A percentile compares a stretch with the other conserved stretches of the same genome.
phyloP scores from a whole-genome alignment of 148 eudicot species.

The Tetragonia tetragonoides region DNA sequence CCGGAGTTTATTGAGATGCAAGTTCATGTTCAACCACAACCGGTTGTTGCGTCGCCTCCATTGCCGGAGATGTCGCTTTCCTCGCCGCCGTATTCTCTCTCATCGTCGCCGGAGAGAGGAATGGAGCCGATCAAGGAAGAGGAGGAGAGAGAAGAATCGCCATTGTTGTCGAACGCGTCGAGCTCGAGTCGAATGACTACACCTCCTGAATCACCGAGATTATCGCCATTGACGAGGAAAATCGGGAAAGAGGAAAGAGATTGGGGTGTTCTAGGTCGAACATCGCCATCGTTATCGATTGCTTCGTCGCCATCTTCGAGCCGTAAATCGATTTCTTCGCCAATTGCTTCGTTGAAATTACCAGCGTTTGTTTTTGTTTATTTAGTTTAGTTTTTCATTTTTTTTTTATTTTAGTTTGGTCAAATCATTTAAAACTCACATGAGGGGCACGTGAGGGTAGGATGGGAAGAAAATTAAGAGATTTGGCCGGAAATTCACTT shows the following conservation, averaged over 20 bases:
- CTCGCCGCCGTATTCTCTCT: conserved; percentile 39
- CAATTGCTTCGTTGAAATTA: conserved; percentile 31
- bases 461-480: too few relatives aligned
- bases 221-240: conserved; percentile 33
- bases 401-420: not conserved
- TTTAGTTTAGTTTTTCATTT: too few relatives aligned
- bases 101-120: conserved; percentile 47
- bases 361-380: conserved; percentile 24
- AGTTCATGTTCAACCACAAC: conserved; percentile 10
- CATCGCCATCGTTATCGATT: conserved; percentile 25
- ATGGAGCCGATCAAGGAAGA: conserved; percentile 34
- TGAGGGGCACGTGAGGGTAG: too few relatives aligned
- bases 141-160: conserved; percentile 46
- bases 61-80: conserved; percentile 33
- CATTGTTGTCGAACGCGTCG: conserved; percentile 37
- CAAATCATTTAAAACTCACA: too few relatives aligned
- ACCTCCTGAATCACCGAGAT: conserved; percentile 41
- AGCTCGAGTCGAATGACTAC: conserved; percentile 34
- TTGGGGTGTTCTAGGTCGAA: conserved; percentile 30
- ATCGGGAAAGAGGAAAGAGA: conserved; percentile 33
- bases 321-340: conserved; percentile 27
- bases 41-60: conserved; percentile 29
- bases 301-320: conserved; percentile 19
- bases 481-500: too few relatives aligned
- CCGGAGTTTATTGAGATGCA: conserved; percentile 62